Base-by-base conservation (phyloP, 352 stramenopile species). In the Globisporangium rhizosaccharum region DNA sequence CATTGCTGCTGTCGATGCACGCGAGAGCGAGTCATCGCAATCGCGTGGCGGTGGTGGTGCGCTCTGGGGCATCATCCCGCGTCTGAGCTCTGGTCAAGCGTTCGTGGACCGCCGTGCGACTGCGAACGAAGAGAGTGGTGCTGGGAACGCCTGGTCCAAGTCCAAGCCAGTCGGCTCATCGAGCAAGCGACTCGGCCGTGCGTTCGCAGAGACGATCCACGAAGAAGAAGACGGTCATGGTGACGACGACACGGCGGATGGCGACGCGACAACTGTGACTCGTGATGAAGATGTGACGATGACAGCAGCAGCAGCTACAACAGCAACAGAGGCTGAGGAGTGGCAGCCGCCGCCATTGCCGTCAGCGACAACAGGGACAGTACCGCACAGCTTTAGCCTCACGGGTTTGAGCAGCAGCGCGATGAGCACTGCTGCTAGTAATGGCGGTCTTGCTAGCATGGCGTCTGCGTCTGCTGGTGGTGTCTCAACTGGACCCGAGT, bases 81-180 rank as follows among this genome's bases (percentile, higher is more conserved):
- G 85, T 25, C 57, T 94, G n/a, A 94, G 85, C 65, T 92, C 82
- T 18, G 85, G 85, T 14, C 80, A 94, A 63, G 85, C 85, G 4
- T 92, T 94, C 65, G 73, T 90, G 41, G 85, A 94, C 64, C 77
- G 82, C 30, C 79, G 78, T 3, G 85, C 85, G 1, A 84, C 57
- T 54, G 73, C 30, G 6, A 76, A 46, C 18, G 77, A 87, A 14
- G 65, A 79, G 42, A 68, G 59, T 41, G 66, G 67, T 11, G 59
- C 51, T n/a, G 59, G 59, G 11, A 59, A 63, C 20, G 56, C 66
- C 12, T 44, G 53, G 26, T 61, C 57, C n/a, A 63, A 57, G 59
- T 61, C 57, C 45, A 57, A 65, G 25, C 45, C 62, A 44, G 49
- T 63, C 18, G 52, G 55, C 1, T 60, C 58, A 2, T 60, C 62